Conservation (phyloP, 139 green algal species). For the Chlamydomonas applanata region DNA sequence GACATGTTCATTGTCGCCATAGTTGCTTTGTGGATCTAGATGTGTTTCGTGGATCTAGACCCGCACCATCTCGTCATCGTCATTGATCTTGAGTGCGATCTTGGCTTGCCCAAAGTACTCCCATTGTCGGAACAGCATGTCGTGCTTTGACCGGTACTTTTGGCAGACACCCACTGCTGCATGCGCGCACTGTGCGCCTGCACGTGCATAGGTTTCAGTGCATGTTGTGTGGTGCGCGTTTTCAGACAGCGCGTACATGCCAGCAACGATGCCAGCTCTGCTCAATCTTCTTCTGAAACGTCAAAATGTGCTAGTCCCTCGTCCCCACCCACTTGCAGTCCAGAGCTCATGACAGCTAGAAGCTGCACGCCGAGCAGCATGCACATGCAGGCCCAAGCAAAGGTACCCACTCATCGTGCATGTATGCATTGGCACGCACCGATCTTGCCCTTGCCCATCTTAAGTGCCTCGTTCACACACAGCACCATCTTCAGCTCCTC, state of each 20-base stretch:
- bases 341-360: no score
- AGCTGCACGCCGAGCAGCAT: no score
- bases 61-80: conserved; percentile 47
- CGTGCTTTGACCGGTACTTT: conserved; percentile 31
- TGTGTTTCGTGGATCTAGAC: neutral
- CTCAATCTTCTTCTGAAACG: no score
- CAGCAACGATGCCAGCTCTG: no score
- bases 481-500: conserved; percentile 63
- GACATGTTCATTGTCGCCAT: no score
- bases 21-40: no score
- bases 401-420: no score
- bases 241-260: no score
- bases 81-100: conserved; percentile 67
- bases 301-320: no score
- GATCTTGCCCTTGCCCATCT: conserved; percentile 81
- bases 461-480: conserved; percentile 62
- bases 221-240: no score
- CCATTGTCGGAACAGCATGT: conserved; percentile 59
- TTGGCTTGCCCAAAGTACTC: conserved; percentile 73
- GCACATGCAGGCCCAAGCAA: neutral
- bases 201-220: no score
- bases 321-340: no score
- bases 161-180: conserved; percentile 73
- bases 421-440: conserved; percentile 26
- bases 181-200: conserved; percentile 83